A percentile compares a stretch with the other conserved stretches of the same genome.
These are phyloP conservation scores for Logfia minima DNA, from an alignment of 129 eudicot species.

Conservation along the genomic window DNA sequence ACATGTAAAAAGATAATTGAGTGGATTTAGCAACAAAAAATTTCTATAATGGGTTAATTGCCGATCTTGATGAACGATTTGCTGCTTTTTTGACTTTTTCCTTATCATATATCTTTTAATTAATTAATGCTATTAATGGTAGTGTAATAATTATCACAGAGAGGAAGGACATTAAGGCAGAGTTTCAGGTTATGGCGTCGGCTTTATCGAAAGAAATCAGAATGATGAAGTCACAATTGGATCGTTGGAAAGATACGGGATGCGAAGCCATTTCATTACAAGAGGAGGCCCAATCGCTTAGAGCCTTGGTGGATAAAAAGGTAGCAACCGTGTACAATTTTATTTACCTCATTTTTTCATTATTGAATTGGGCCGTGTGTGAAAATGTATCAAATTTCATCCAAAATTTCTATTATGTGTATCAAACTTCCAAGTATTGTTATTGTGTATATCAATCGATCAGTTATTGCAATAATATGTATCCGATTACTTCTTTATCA, in stretches of 20 bases:
- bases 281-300: slow-evolving; percentile 62
- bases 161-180: slow-evolving; percentile 79
- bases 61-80: background rate
- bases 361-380: background rate
- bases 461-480: background rate
- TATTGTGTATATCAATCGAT: background rate
- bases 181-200: slow-evolving; percentile 85
- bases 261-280: slow-evolving; percentile 64
- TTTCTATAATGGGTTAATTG: background rate
- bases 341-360: background rate
- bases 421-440: background rate
- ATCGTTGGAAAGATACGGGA: slow-evolving; percentile 78
- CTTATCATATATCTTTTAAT: background rate
- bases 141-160: slow-evolving; percentile 42
- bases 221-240: slow-evolving; percentile 86
- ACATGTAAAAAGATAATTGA: background rate
- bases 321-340: slow-evolving; percentile 28
- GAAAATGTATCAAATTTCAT: background rate
- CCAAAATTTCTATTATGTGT: background rate
- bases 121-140: background rate
- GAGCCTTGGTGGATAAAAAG: slow-evolving; percentile 57
- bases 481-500: background rate
- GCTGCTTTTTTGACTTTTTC: background rate
- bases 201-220: slow-evolving; percentile 86
- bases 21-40: background rate